A percentile compares a stretch with the other conserved stretches of the same genome.
Evolutionary conservation across 2,329 filamentous ascomycete species (phyloP).

Genomic region (Epichloe sp.): DNA sequence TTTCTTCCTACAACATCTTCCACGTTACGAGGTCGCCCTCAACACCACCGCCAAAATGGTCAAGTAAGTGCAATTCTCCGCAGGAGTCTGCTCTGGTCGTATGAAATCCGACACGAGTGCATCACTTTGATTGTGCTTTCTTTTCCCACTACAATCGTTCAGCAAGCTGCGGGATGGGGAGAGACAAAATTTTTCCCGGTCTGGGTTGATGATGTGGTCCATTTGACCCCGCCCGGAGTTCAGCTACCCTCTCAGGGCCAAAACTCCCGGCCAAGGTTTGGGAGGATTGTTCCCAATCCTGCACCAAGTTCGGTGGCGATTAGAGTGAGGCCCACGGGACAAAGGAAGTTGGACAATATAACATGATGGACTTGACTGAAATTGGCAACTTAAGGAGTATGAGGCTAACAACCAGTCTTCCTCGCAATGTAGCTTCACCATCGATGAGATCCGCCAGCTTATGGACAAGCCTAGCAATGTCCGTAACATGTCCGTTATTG

Average conservation of each 20-base stretch:
- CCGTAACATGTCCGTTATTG: conserved; percentile 99
- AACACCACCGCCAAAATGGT: conserved; percentile 93
- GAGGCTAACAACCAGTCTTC: conserved; percentile 9
- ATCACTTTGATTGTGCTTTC: conserved; percentile 1
- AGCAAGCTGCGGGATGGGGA: background rate
- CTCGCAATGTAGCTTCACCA: conserved; percentile 66
- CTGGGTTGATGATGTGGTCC: background rate
- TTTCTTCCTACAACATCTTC: conserved; percentile 16
- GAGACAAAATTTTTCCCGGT: conserved; percentile 2
- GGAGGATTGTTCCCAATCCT: too few species aligned
- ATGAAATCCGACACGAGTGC: background rate
- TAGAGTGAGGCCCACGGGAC: too few species aligned
- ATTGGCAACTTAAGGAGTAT: background rate
- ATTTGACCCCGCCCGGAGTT: conserved; percentile 5
- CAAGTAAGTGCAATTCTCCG: conserved; percentile 60
- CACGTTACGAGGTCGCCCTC: conserved; percentile 27
- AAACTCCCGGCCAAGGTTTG: background rate
- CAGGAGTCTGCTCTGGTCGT: conserved; percentile 1
- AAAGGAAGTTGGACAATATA: background rate
- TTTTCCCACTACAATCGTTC: background rate
- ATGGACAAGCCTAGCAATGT: conserved; percentile 71
- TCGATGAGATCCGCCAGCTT: conserved; percentile 74
- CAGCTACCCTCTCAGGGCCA: conserved; percentile 1
- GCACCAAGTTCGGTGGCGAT: too few species aligned
- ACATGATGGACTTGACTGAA: background rate